A percentile compares a stretch with the other conserved stretches of the same genome.
phyloP scores from a whole-genome alignment of 331 rosid genomes.

The Stylosanthes scabra region DNA sequence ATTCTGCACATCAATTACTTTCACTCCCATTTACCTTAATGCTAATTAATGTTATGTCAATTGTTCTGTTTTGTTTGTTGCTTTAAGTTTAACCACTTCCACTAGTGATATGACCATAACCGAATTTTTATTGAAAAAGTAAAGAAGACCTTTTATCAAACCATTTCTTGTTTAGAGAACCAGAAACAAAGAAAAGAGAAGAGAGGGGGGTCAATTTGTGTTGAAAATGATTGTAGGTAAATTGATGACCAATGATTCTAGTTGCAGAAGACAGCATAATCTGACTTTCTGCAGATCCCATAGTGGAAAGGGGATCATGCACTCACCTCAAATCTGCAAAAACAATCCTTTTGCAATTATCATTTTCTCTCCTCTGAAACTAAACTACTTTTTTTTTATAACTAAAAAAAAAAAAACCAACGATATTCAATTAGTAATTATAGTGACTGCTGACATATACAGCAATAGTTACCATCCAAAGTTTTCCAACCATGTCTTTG shows the following conservation, averaged over 20 bases:
- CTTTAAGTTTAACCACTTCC: not conserved
- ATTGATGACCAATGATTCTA: not conserved
- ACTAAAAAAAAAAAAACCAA: not conserved
- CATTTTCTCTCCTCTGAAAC: not conserved
- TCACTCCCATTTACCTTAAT: not conserved
- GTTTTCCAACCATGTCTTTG: not conserved
- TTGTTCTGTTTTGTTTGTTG: not conserved
- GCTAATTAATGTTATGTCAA: not conserved
- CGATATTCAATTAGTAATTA: not conserved
- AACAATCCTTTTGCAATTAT: not conserved
- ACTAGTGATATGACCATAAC: not conserved
- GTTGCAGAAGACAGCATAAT: constrained; percentile 8
- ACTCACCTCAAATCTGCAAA: constrained; percentile 15
- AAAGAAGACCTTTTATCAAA: too few relatives aligned
- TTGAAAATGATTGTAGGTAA: not conserved
- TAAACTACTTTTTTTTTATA: not conserved
- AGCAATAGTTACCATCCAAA: not conserved
- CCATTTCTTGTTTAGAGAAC: too few relatives aligned
- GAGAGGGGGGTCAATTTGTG: too few relatives aligned
- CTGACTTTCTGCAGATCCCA: constrained; percentile 21
- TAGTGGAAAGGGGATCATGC: constrained; percentile 17
- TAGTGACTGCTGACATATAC: not conserved
- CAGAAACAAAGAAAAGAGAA: too few relatives aligned
- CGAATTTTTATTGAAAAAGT: not conserved
- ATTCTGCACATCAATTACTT: constrained; percentile 15